Conservation (phyloP, 176 grass and related monocot species). For the Raddia distichophylla region DNA sequence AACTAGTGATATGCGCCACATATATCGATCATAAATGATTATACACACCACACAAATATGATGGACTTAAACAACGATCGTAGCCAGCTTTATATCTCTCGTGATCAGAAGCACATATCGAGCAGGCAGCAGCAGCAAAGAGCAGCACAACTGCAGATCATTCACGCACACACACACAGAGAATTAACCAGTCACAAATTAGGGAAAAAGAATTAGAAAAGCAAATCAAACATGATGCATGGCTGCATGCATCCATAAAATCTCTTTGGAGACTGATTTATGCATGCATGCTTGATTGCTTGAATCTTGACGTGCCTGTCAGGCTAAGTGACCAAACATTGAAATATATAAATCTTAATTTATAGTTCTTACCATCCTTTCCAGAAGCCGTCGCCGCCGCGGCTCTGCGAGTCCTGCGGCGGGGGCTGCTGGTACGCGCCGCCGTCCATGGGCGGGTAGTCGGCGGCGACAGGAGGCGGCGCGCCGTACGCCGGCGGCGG, state of each 20-base stretch:
- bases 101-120: constrained; percentile 64
- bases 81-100: neutral
- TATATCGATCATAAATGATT: neutral
- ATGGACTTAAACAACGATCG: neutral
- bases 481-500: constrained; percentile 55
- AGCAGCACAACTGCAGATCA: constrained; percentile 57
- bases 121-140: constrained; percentile 78
- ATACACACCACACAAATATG: neutral
- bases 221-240: neutral
- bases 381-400: constrained; percentile 58
- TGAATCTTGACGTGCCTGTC: neutral
- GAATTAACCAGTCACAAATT: neutral
- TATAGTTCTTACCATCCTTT: constrained; percentile 65
- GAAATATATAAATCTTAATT: neutral
- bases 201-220: neutral
- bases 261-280: neutral
- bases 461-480: constrained; percentile 47
- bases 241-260: neutral
- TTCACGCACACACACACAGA: neutral
- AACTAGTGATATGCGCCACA: neutral
- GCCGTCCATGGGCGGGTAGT: constrained; percentile 10
- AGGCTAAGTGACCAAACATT: neutral
- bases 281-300: neutral
- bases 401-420: constrained; percentile 29
- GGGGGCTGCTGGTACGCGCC: constrained; percentile 39